Evolutionary conservation across 2,329 filamentous ascomycete species (phyloP).

Genomic region (Alternaria angustiovoidea): DNA sequence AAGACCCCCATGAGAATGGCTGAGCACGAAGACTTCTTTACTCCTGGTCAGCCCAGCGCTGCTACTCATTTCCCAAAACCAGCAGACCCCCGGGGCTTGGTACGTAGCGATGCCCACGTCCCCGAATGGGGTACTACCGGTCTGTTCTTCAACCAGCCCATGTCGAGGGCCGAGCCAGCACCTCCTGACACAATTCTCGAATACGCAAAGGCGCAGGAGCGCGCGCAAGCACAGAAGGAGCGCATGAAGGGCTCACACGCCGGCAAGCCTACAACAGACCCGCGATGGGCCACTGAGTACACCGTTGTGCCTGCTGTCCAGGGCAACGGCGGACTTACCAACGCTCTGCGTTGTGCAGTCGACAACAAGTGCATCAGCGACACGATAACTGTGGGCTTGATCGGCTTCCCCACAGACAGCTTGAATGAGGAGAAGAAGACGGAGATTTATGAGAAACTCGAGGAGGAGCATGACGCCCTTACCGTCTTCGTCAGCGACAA

Average conservation of each 20-base stretch:
- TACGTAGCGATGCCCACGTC: constrained; percentile 77
- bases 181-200: constrained; percentile 80
- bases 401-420: constrained; percentile 93
- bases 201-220: constrained; percentile 62
- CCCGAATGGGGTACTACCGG: constrained; percentile 75
- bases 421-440: constrained; percentile 78
- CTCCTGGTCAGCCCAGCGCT: constrained; percentile 50
- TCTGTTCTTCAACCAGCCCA: constrained; percentile 76
- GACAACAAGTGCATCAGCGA: constrained; percentile 74
- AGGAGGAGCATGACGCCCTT: constrained; percentile 82
- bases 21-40: constrained; percentile 58
- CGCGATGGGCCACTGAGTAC: constrained; percentile 76
- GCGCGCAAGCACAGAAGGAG: constrained; percentile 39
- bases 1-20: constrained; percentile 52
- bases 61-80: constrained; percentile 64
- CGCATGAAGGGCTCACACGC: constrained; percentile 24
- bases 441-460: constrained; percentile 82
- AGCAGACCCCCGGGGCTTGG: constrained; percentile 61
- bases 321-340: constrained; percentile 90
- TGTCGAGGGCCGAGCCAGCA: constrained; percentile 74
- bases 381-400: constrained; percentile 87
- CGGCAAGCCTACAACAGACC: constrained; percentile 46
- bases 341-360: constrained; percentile 81
- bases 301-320: constrained; percentile 84
- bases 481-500: constrained; percentile 88